Base-by-base conservation (phyloP, 768 basidiomycete species). In the Mycena kentingensis region DNA sequence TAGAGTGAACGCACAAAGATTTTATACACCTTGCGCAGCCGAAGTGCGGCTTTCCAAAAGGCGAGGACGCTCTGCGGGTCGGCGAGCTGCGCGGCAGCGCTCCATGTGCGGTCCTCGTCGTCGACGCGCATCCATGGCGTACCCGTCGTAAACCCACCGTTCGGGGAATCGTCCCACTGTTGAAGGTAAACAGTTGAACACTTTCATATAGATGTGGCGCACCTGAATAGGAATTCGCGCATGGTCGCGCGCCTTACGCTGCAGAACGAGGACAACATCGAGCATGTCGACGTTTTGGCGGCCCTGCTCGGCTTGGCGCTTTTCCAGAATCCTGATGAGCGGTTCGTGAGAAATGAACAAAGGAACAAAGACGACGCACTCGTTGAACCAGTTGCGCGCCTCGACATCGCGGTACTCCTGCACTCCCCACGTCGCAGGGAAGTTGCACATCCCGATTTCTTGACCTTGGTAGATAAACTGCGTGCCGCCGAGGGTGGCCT, bases 111-210 rank as follows among this genome's bases (percentile, higher is more conserved):
- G 62, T 81, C 85, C 58, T 88, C 85, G 32, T 86, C 84, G 60
- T 87, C 84, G 6, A 85, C 79, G 22, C 84, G 73, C 85, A 89
- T 89, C 87, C 87, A 90, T 0, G 88, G 86, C 2, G 65, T 76
- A 2, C 79, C 82, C 0, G 77, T 73, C 13, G 84, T 83, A 65
- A 90, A 89, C 0, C 88, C 87, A 1, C 77, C 84, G 49, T 88
- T 73, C 7, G 67, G 24, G 3, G 72, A 65, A 8, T 69, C 49
- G 54, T 84, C 72, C 86, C 87, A 89, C 84, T 87, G 48, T 8
- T 28, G 12, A 25, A 24, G 31, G 35, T 28, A 12, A 15, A 31
- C 29, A 35, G 22, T 21, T 28, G 21, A 26, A 16, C 16, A 24
- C 32, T 2, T 3, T 36, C 45, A n/a, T 7, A 15, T 15, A 51